A percentile compares a stretch with the other conserved stretches of the same genome.
Evolutionary conservation across 306 rosid species (phyloP).

Genomic region (Vigna angularis): DNA sequence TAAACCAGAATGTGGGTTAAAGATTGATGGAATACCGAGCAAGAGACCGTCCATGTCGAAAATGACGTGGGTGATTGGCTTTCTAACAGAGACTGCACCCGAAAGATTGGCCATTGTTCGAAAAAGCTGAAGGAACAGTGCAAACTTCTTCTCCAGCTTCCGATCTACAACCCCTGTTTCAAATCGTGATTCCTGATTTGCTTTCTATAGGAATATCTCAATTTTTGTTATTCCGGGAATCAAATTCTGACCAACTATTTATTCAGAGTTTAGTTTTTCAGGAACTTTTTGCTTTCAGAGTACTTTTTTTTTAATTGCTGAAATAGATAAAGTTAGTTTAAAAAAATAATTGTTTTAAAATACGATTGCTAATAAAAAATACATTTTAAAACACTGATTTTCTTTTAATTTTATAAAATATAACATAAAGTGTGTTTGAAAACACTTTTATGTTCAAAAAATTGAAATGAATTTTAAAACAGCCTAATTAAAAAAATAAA

Average conservation of each 20-base stretch:
- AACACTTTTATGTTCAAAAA: too few relatives aligned
- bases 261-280: too few relatives aligned
- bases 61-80: conserved; percentile 66
- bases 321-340: too few relatives aligned
- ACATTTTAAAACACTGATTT: too few relatives aligned
- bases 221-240: not conserved
- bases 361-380: too few relatives aligned
- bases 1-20: not conserved
- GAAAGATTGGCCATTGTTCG: conserved; percentile 63
- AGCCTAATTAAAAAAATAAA: too few relatives aligned
- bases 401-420: too few relatives aligned
- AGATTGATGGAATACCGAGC: conserved; percentile 61
- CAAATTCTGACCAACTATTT: not conserved
- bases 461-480: too few relatives aligned
- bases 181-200: not conserved
- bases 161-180: not conserved
- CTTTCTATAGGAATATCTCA: not conserved
- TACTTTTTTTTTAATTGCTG: too few relatives aligned
- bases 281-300: too few relatives aligned
- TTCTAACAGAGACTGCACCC: conserved; percentile 39
- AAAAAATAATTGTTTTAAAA: too few relatives aligned
- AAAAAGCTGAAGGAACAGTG: not conserved
- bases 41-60: conserved; percentile 99
- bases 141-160: not conserved
- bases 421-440: too few relatives aligned